Evolutionary conservation across 805 yeast species (phyloP).

Genomic region (Gaillardinia entomophila): DNA sequence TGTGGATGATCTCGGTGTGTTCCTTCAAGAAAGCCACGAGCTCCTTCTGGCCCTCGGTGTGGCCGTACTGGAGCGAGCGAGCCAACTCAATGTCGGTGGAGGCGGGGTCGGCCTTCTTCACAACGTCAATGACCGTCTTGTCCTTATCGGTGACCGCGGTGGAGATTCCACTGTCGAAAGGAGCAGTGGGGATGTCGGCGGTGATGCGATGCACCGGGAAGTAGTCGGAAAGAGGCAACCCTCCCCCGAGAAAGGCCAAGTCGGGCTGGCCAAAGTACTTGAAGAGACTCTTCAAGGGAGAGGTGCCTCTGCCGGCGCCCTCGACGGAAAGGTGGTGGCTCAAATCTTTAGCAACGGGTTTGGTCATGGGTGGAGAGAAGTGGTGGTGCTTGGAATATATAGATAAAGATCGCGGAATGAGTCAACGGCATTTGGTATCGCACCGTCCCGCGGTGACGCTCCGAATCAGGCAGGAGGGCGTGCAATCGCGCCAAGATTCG

Average conservation of each 20-base stretch:
- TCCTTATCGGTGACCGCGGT: slow-evolving; percentile 45
- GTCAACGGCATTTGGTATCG: no score
- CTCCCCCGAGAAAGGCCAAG: slow-evolving; percentile 89
- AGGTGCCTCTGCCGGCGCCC: slow-evolving; percentile 67
- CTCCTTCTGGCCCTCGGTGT: slow-evolving; percentile 75
- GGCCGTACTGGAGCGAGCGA: slow-evolving; percentile 89
- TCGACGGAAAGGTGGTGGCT: slow-evolving; percentile 72
- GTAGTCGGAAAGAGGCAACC: slow-evolving; percentile 84
- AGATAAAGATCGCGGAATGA: no score
- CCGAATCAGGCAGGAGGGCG: no score
- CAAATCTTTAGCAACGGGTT: slow-evolving; percentile 57
- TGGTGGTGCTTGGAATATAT: no score
- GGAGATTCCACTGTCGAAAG: slow-evolving; percentile 74
- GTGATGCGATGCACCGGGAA: slow-evolving; percentile 83
- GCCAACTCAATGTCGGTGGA: slow-evolving; percentile 54
- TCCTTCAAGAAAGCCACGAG: slow-evolving; percentile 61
- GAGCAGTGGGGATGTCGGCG: slow-evolving; percentile 71
- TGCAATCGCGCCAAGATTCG: no score
- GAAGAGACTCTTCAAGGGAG: slow-evolving; percentile 82
- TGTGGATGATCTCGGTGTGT: slow-evolving; percentile 57
- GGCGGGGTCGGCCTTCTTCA: slow-evolving; percentile 23
- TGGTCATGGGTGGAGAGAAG: no score
- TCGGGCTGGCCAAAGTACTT: slow-evolving; percentile 68
- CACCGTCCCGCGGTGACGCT: no score
- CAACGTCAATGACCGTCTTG: slow-evolving; percentile 37